Evolutionary conservation across 805 yeast species (phyloP).

Genomic region (Starmerella asiatica): DNA sequence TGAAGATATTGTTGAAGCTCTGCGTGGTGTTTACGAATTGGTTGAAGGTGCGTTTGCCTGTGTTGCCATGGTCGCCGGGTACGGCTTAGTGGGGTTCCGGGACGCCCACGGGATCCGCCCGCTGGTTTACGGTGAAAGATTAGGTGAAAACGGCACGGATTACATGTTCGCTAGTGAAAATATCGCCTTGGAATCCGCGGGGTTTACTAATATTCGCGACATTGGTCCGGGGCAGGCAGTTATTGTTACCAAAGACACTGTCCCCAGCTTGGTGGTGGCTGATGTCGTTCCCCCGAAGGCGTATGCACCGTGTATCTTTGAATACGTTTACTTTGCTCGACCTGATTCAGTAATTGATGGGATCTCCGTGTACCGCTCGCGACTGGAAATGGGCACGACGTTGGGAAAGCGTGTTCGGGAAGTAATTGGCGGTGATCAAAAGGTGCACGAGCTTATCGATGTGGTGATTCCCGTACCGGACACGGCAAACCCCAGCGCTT

Average conservation of each 20-base stretch:
- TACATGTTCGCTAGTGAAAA: slow-evolving; percentile 94
- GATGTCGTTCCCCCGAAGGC: slow-evolving; percentile 69
- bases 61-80: slow-evolving; percentile 89
- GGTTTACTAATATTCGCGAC: slow-evolving; percentile 67
- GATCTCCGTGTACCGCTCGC: slow-evolving; percentile 84
- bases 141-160: slow-evolving; percentile 55
- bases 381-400: slow-evolving; percentile 86
- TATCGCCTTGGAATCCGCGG: slow-evolving; percentile 87
- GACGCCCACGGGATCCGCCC: slow-evolving; percentile 98
- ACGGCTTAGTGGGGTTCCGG: slow-evolving; percentile 87
- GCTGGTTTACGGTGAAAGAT: slow-evolving; percentile 69
- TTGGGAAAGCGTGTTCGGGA: slow-evolving; percentile 57
- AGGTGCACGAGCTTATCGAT: slow-evolving; percentile 51
- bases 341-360: slow-evolving; percentile 96
- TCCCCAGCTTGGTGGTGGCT: slow-evolving; percentile 60
- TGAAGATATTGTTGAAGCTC: slow-evolving; percentile 74
- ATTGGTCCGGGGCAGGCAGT: slow-evolving; percentile 93
- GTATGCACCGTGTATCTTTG: slow-evolving; percentile 92
- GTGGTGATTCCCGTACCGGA: slow-evolving; percentile 98
- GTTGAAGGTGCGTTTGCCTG: slow-evolving; percentile 98
- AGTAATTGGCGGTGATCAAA: slow-evolving; percentile 33
- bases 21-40: slow-evolving; percentile 63
- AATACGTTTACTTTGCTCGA: slow-evolving; percentile 94
- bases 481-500: slow-evolving; percentile 90
- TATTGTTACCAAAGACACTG: slow-evolving; percentile 60